These are phyloP conservation scores for Pythium dissotocum DNA, from an alignment of 352 stramenopile genomes.

Conservation along the genomic window DNA sequence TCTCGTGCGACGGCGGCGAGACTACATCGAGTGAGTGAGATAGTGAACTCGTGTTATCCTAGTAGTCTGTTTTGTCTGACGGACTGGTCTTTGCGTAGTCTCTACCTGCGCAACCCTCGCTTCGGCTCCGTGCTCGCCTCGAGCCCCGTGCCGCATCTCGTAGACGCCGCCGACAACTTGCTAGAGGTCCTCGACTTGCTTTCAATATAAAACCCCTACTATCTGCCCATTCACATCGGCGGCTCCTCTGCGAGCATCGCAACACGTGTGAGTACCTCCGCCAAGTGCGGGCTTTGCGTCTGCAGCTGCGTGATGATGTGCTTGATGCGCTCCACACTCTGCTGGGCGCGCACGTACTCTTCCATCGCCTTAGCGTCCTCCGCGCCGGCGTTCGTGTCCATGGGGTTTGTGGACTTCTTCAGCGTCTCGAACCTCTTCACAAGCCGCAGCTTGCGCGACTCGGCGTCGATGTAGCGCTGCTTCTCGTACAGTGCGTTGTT, in stretches of 20 bases:
- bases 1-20: conserved; percentile 33
- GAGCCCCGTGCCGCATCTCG: conserved; percentile 32
- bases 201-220: neutral
- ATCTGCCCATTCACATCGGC: conserved; percentile 13
- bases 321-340: conserved; percentile 52
- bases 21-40: conserved; percentile 53
- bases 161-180: conserved; percentile 33
- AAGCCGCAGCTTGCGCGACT: conserved; percentile 69
- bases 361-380: conserved; percentile 55
- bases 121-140: conserved; percentile 30
- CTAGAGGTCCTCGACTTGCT: conserved; percentile 36
- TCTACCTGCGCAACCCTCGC: conserved; percentile 46
- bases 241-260: conserved; percentile 78
- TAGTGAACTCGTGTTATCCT: neutral
- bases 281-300: conserved; percentile 73
- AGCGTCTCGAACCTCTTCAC: conserved; percentile 67
- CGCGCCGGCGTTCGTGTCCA: conserved; percentile 7
- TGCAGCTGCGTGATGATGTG: conserved; percentile 61
- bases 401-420: conserved; percentile 33
- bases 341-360: conserved; percentile 52
- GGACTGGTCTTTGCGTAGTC: conserved; percentile 23
- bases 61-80: neutral
- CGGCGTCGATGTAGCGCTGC: conserved; percentile 82
- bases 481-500: conserved; percentile 92
- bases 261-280: conserved; percentile 83